Percentiles rank a stretch among this genome's conserved stretches.
These are phyloP conservation scores for Kuraishia cidri DNA, from an alignment of 805 yeast species.

Conservation along the genomic window DNA sequence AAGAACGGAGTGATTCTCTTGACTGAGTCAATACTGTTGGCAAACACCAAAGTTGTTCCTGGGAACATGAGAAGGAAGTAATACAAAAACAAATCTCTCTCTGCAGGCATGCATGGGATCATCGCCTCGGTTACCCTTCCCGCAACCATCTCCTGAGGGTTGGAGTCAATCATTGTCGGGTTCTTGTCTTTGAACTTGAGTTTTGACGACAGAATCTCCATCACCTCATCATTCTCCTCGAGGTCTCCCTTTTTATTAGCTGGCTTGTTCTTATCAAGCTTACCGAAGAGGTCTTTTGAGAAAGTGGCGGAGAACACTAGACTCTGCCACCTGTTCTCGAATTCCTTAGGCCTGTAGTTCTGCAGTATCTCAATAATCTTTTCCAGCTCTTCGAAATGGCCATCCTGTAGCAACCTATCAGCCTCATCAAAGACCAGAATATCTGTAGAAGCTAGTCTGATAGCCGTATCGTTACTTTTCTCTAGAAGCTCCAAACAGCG, in stretches of 20 bases:
- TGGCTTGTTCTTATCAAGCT: constrained; percentile 36
- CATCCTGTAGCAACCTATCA: constrained; percentile 88
- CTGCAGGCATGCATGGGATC: constrained; percentile 84
- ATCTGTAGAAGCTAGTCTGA: constrained; percentile 34
- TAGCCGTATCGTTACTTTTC: constrained; percentile 37
- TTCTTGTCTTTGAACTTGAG: constrained; percentile 57
- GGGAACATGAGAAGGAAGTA: constrained; percentile 82
- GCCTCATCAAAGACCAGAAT: constrained; percentile 85
- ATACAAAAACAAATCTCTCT: constrained; percentile 83
- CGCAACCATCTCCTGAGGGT: constrained; percentile 77
- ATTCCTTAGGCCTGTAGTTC: constrained; percentile 34
- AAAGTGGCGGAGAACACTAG: constrained; percentile 95
- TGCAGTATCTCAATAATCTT: constrained; percentile 61
- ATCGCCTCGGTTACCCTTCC: constrained; percentile 72
- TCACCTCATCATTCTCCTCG: constrained; percentile 47
- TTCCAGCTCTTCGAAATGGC: constrained; percentile 91
- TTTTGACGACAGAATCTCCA: constrained; percentile 57
- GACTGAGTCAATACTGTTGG: constrained; percentile 93
- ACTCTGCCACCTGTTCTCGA: constrained; percentile 58
- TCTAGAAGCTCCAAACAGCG: constrained; percentile 77
- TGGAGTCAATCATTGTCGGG: constrained; percentile 74
- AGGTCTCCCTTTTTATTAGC: constrained; percentile 16
- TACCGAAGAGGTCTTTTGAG: constrained; percentile 71
- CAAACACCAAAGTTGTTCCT: constrained; percentile 84
- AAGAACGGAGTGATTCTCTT: constrained; percentile 75